Conservation (phyloP, 164 flowering plant species). For the Pachysandra terminalis region DNA sequence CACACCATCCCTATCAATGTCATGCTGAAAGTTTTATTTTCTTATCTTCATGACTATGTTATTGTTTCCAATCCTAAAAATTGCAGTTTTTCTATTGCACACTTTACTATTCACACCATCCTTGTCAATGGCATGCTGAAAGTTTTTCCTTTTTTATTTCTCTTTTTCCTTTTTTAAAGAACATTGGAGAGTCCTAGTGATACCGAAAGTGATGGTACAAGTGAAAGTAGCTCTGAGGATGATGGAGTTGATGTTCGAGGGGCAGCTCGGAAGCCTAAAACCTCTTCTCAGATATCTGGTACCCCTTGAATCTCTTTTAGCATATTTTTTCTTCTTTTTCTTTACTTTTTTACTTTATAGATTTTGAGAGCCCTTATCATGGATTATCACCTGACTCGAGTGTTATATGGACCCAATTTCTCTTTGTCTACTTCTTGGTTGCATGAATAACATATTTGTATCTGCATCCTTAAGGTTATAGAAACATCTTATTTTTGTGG, state of each 20-base stretch:
- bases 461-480: too few relatives aligned
- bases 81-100: too few relatives aligned
- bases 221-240: slow-evolving; percentile 43
- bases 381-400: not conserved
- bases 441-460: too few relatives aligned
- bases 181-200: slow-evolving; percentile 47
- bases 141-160: not conserved
- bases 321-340: too few relatives aligned
- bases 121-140: not conserved
- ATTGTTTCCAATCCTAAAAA: not conserved
- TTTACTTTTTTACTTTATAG: not conserved
- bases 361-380: not conserved
- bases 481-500: too few relatives aligned
- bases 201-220: slow-evolving; percentile 44
- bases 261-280: slow-evolving; percentile 36
- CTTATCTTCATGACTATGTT: not conserved
- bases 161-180: slow-evolving; percentile 28
- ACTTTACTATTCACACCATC: not conserved
- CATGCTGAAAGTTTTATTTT: not conserved
- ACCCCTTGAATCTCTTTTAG: too few relatives aligned
- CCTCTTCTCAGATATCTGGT: slow-evolving; percentile 27
- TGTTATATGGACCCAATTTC: not conserved
- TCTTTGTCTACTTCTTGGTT: too few relatives aligned
- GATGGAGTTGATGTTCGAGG: slow-evolving; percentile 31
- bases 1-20: too few relatives aligned